phyloP scores from a whole-genome alignment of 805 yeast species.

The Metschnikowia lachancei region DNA sequence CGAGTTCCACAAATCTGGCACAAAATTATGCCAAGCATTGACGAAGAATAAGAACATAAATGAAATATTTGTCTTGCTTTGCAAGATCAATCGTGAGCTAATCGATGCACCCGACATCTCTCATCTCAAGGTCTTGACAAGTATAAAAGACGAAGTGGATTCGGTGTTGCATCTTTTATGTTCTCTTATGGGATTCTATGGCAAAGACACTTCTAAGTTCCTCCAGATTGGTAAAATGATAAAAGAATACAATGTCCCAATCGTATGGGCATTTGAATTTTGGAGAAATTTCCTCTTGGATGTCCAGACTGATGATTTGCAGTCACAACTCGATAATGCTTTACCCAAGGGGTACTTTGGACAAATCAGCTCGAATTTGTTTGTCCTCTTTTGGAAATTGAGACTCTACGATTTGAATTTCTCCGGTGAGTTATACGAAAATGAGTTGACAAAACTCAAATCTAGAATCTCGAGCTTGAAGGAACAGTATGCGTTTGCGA shows the following conservation, averaged over 20 bases:
- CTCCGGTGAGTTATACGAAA: conserved; percentile 48
- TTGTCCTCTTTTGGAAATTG: conserved; percentile 63
- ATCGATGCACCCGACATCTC: conserved; percentile 30
- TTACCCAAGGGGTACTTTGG: conserved; percentile 9
- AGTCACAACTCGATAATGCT: conserved; percentile 5
- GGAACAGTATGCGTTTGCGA: conserved; percentile 32
- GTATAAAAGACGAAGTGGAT: conserved; percentile 67
- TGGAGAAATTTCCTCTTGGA: conserved; percentile 58
- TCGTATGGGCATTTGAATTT: conserved; percentile 70
- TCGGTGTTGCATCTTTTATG: conserved; percentile 64
- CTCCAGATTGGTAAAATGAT: conserved; percentile 42
- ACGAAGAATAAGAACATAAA: conserved; percentile 44
- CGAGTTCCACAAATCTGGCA: conserved; percentile 46
- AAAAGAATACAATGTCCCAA: conserved; percentile 43
- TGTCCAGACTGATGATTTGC: conserved; percentile 19
- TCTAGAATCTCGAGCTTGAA: conserved; percentile 34
- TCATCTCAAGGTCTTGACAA: conserved; percentile 70
- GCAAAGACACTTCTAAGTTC: conserved; percentile 33
- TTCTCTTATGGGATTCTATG: conserved; percentile 55
- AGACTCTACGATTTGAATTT: conserved; percentile 68
- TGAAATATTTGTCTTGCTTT: conserved; percentile 66
- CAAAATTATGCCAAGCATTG: conserved; percentile 47
- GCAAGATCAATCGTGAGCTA: conserved; percentile 45
- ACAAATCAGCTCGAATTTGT: conserved; percentile 27
- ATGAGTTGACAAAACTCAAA: conserved; percentile 42